Base-by-base conservation (phyloP, 768 basidiomycete species). In the Atractiella rhizophila region DNA sequence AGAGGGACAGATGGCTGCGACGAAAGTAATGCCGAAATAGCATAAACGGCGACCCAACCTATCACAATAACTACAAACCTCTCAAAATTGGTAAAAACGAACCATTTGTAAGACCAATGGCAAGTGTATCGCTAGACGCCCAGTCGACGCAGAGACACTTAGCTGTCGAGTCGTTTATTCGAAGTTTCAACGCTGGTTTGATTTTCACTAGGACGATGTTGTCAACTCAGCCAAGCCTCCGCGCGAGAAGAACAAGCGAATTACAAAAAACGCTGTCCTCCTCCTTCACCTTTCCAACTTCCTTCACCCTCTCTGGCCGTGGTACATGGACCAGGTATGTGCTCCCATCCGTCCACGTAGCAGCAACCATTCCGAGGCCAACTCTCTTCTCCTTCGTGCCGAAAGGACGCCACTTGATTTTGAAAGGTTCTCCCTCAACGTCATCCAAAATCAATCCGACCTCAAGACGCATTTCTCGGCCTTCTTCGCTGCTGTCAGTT, bases 301-400 rank as follows among this genome's bases (percentile, higher is more conserved):
- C 16, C 4, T 52, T 55, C 3, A 75, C 37, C 42, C 68, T 66
- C n/a, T 59, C 52, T 2, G 85, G 85, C 44, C 78, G 70, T 2
- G 86, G 88, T 4, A 94, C 67, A 3, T 67, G 65, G 47, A 73
- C 85, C 15, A 94, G 54, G 1, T 71, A 71, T 21, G 86, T 60
- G 0, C 78, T 73, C 3, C 88, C 88, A 53, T 94, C 85, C 50
- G 76, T 73, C 40, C 86, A 86, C 0, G 75, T 70, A 9, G 76
- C 85, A 0, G 71, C 80, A 6, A 96, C 55, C 7, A 98, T 54
- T 1, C 91, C 88, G 0, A 96, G 60, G 55, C 80, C 86, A 2
- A 51, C 55, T 18, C 25, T 18, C 8, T 20, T 12, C n/a, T 35
- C 36, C 12, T 11, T 35, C 35, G 38, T 39, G 20, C 43, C 43